Evolutionary conservation across 1,284 basidiomycete genomes (phyloP), one percentile per base, ranked within the genome.

Genomic region (Ustilago crameri): DNA sequence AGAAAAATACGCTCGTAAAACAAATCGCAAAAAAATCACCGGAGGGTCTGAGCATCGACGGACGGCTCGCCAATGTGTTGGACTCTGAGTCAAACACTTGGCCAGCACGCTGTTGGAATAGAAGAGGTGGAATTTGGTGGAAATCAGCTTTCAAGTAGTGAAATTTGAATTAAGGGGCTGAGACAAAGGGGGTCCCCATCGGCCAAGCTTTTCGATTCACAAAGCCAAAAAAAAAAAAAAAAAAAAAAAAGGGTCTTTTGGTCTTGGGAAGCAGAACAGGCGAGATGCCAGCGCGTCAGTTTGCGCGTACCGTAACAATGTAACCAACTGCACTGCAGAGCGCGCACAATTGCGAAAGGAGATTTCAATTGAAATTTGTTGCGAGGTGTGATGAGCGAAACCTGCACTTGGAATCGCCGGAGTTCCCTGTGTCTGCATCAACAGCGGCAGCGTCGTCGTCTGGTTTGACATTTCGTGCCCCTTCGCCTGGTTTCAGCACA

Each of bases 221-320:
- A 34, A 34, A 15, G 32, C 32, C 32, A 34, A 34, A 34, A 15
- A 8, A 46, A 15, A 27, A 23, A 18, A 26, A 51, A n/a, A n/a
- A n/a, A n/a, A n/a, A n/a, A n/a, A n/a, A n/a, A n/a, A n/a, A n/a
- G 49, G 49, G 38, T 41, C 17, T 18, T 47, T n/a, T 47, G 9
- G 10, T 35, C 9, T 30, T 30, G 5, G 30, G 30, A 30, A 7
- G 7, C 14, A 37, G 35, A n/a, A 26, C 17, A 14, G 47, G 15
- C 10, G 27, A 44, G 32, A 10, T 52, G 51, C 51, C 51, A 52
- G 51, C 51, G 32, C 41, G 51, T 45, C 40, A 17, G 50, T 24
- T 32, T 51, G 35, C 35, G 35, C 35, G 22, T 42, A 30, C 30
- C 30, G 30, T 30, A 30, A 30, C 30, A 30, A 30, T 30, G 30